These are phyloP conservation scores for Silybum marianum DNA, from an alignment of 129 eudicot species.

Conservation along the genomic window DNA sequence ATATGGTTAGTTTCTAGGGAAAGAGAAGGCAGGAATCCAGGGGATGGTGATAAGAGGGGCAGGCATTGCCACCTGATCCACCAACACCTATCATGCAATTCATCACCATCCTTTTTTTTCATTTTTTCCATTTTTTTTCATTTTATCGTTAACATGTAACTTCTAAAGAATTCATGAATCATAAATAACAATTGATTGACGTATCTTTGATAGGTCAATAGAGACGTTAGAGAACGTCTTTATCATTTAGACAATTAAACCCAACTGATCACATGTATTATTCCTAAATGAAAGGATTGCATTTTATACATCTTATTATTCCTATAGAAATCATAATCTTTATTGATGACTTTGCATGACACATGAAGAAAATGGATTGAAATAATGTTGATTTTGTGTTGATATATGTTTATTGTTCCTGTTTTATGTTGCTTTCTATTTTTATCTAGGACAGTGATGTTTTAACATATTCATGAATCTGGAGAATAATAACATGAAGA, in stretches of 20 bases:
- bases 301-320: too few relatives aligned
- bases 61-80: constrained; percentile 78
- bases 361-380: background rate
- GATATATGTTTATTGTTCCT: background rate
- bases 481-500: background rate
- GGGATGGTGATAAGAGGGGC: constrained; percentile 67
- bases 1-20: constrained; percentile 34
- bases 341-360: background rate
- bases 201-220: background rate
- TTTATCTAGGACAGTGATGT: background rate
- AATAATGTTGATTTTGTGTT: background rate
- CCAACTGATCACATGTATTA: background rate
- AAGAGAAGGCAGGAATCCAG: constrained; percentile 55
- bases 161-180: background rate
- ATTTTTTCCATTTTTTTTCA: background rate
- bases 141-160: background rate
- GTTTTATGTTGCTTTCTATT: background rate
- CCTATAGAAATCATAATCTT: background rate
- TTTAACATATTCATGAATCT: background rate
- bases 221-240: background rate
- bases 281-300: background rate
- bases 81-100: constrained; percentile 80
- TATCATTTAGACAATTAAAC: background rate
- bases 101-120: constrained; percentile 31
- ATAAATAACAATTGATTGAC: background rate